These are phyloP conservation scores for Pyrenophora tritici-repentis DNA, from an alignment of 2,329 filamentous ascomycete species.

Conservation along the genomic window DNA sequence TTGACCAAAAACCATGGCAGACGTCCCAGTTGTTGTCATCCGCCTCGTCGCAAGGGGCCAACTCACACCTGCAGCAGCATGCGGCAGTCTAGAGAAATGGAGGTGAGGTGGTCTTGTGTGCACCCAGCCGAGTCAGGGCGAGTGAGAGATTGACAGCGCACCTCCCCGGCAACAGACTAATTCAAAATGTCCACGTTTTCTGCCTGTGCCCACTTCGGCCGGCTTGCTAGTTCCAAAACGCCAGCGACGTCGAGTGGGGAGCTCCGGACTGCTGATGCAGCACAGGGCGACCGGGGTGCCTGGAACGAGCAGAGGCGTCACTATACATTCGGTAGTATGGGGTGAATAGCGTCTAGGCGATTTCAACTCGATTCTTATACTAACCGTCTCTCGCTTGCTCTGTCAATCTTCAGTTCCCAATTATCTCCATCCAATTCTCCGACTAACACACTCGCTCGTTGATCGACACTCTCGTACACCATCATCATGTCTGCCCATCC, in stretches of 20 bases:
- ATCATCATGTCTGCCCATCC: slow-evolving; percentile 41
- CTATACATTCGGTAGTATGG: slow-evolving; percentile 42
- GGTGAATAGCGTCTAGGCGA: slow-evolving; percentile 47
- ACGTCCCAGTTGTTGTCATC: slow-evolving; percentile 23
- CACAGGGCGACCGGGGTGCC: slow-evolving; percentile 34
- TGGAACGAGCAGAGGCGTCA: slow-evolving; percentile 39
- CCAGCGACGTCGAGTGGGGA: slow-evolving; percentile 39
- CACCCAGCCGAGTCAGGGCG: slow-evolving; percentile 39
- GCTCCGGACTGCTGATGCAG: slow-evolving; percentile 44
- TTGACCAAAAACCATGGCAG: slow-evolving; percentile 17
- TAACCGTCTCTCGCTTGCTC: slow-evolving; percentile 24
- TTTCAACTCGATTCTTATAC: slow-evolving; percentile 39
- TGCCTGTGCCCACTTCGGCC: slow-evolving; percentile 41
- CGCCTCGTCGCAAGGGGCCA: slow-evolving; percentile 28
- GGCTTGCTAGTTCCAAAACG: slow-evolving; percentile 38
- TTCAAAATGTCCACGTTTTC: slow-evolving; percentile 47
- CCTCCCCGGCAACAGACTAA: slow-evolving; percentile 33
- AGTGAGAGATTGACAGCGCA: slow-evolving; percentile 49
- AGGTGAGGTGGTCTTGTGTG: slow-evolving; percentile 35
- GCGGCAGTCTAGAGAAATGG: slow-evolving; percentile 31
- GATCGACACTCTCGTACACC: slow-evolving; percentile 8
- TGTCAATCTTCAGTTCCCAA: slow-evolving; percentile 21
- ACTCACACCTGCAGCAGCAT: slow-evolving; percentile 34
- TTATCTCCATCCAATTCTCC: slow-evolving; percentile 19
- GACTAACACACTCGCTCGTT: slow-evolving; percentile 15